These are phyloP conservation scores for Nicotiana attenuata DNA, from an alignment of 257 asterid genomes.

Conservation along the genomic window DNA sequence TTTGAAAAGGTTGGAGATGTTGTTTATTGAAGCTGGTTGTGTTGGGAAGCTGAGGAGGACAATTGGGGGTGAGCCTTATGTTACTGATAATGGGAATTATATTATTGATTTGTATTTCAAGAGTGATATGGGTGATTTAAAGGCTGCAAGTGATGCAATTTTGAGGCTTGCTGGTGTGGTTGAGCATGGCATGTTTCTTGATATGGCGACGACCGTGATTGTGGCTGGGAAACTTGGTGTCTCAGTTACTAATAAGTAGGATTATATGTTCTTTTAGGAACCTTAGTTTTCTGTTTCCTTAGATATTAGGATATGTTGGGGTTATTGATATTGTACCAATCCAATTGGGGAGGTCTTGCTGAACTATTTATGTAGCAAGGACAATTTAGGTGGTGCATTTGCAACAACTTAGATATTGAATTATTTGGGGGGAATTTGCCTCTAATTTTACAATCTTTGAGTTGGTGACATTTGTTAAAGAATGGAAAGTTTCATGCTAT, in stretches of 20 bases:
- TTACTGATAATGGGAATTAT: constrained; percentile 36
- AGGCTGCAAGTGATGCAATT: constrained; percentile 39
- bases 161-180: constrained; percentile 49
- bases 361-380: background rate
- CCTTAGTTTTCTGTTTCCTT: background rate
- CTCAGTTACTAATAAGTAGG: constrained; percentile 25
- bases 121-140: constrained; percentile 37
- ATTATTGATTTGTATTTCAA: constrained; percentile 36
- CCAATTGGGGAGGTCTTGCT: background rate
- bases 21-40: constrained; percentile 40
- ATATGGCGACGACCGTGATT: constrained; percentile 39
- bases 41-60: constrained; percentile 28
- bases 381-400: background rate
- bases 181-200: constrained; percentile 47
- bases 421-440: constrained; percentile 2
- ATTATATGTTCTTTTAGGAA: background rate
- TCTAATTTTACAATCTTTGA: background rate
- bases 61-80: constrained; percentile 17
- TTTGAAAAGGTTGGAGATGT: constrained; percentile 30
- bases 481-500: background rate
- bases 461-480: background rate
- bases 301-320: background rate
- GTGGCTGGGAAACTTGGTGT: constrained; percentile 40
- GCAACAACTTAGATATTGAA: constrained; percentile 4
- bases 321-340: background rate